Evolutionary conservation across 371 early-diverging fungal genomes (phyloP), one percentile per base, ranked within the genome.

Genomic region (Actinomortierella wolfii): DNA sequence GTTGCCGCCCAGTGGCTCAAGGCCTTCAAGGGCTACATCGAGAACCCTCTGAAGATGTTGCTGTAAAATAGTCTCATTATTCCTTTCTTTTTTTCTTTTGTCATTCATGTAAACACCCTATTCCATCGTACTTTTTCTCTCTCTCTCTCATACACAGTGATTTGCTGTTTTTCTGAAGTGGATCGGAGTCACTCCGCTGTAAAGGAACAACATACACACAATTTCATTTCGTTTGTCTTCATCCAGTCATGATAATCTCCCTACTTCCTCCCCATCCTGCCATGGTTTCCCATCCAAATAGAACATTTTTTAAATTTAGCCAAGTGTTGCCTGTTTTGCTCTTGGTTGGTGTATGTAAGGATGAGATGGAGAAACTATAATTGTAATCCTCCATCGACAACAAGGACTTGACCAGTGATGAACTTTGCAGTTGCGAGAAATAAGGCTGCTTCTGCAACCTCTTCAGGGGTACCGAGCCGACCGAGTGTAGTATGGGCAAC

Each of bases 31-130:
- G 83, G 83, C n/a, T 94, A 92, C 83, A 81, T 98, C 71, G 99
- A 98, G 81, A 92, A 97, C 84, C 99, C 97, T 39, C 79, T 97
- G 54, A 92, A 86, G 71, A 89, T 98, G 91, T 81, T 98, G 82
- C 84, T 97, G 70, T 97, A 89, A 86, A 81, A 68, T 17, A 1
- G 21, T 17, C 11, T 43, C 41, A 2, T 21, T 24, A 5, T 58
- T 45, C 15, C 21, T 50, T 45, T 18, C 24, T 29, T 20, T 54
- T 51, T 40, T 54, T 21, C 49, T 54, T 29, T 26, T 44, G 42
- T 40, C 14, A 15, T 51, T 11, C 43, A 58, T 57, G 48, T 28
- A 56, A 39, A 52, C 40, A 55, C 49, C 47, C 50, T 51, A 65
- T 47, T 45, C 46, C 48, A 23, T 40, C 39, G 17, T 23, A 29